A percentile compares a stretch with the other conserved stretches of the same genome.
These are phyloP conservation scores for Pezicula neosporulosa DNA, from an alignment of 2,329 filamentous ascomycete genomes.

Conservation along the genomic window DNA sequence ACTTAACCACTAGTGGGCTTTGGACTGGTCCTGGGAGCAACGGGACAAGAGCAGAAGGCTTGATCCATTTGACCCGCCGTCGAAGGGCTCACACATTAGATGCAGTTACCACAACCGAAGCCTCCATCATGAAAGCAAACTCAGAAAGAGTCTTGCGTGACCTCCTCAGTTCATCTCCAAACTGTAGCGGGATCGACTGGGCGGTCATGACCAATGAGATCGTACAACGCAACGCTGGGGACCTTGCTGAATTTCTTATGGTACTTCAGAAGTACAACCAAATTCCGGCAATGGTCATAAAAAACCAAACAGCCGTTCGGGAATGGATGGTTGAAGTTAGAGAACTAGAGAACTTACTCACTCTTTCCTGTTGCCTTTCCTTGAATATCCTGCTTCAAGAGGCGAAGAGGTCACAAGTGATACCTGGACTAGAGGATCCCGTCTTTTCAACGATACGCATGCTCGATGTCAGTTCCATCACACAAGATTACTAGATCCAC, in stretches of 20 bases:
- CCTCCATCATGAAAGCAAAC: slow-evolving; percentile 28
- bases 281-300: slow-evolving; percentile 6
- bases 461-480: slow-evolving; percentile 39
- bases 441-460: slow-evolving; percentile 33
- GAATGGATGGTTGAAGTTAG: slow-evolving; percentile 31
- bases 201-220: slow-evolving; percentile 36
- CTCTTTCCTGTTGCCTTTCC: slow-evolving; percentile 39
- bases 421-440: slow-evolving; percentile 31
- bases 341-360: slow-evolving; percentile 36
- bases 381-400: slow-evolving; percentile 37
- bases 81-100: slow-evolving; percentile 34
- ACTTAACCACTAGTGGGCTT: slow-evolving; percentile 36
- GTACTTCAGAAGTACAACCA: slow-evolving; percentile 17
- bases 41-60: slow-evolving; percentile 22
- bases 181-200: slow-evolving; percentile 43
- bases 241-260: slow-evolving; percentile 30
- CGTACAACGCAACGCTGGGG: slow-evolving; percentile 33
- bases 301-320: slow-evolving; percentile 23
- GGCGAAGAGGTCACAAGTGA: slow-evolving; percentile 5
- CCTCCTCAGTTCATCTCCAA: slow-evolving; percentile 17
- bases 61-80: slow-evolving; percentile 33
- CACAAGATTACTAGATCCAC: slow-evolving; percentile 31
- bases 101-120: slow-evolving; percentile 28
- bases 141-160: slow-evolving; percentile 28
- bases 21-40: slow-evolving; percentile 30